Base-by-base conservation (phyloP, 2,329 filamentous ascomycete genomes). In the Alternaria atra region DNA sequence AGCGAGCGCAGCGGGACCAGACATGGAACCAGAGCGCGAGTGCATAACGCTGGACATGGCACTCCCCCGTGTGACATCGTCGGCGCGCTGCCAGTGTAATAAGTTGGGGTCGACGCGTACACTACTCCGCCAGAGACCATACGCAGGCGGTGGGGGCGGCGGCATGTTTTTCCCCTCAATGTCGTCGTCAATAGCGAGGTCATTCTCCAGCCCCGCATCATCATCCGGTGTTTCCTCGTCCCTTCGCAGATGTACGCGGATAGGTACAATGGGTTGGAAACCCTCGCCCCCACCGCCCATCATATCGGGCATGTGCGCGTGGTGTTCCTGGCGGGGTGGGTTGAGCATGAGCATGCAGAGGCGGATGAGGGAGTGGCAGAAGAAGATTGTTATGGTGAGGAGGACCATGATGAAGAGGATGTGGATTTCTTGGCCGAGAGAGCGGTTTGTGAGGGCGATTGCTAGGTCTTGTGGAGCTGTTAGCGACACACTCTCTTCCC, bases 71-170 rank as follows among this genome's bases (percentile, higher is more conserved):
- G 44, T 32, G 3, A 35, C 34, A 10, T 52, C 55, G 1, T 76
- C 71, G 9, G 75, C 90, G 37, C 90, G 87, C 77, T 91, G 89
- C 92, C 92, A 96, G 75, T 91, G 93, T 27, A 97, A 83, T 13
- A 92, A 83, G 72, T 94, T 87, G 1, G 93, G 93, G 71, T 97
- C 91, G 32, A 93, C 90, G 48, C 91, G 85, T 0, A 95, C 91
- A 72, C 90, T 94, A 77, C 90, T 89, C 53, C 92, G 85, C 91
- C 92, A 96, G 1, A 93, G 81, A 0, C 93, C 93, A 74, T 97
- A 97, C 2, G 92, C 92, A 0, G 94, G 93, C 4, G 94, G 93
- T 8, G 84, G 74, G 1, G 65, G 67, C 3, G 68, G 62, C 8
- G 69, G 53, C 8, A 64, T 58, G 17, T 73, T 56, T 32, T 77